Conservation (phyloP, 2,329 filamentous ascomycete genomes). For the Lachnellula hyalina region DNA sequence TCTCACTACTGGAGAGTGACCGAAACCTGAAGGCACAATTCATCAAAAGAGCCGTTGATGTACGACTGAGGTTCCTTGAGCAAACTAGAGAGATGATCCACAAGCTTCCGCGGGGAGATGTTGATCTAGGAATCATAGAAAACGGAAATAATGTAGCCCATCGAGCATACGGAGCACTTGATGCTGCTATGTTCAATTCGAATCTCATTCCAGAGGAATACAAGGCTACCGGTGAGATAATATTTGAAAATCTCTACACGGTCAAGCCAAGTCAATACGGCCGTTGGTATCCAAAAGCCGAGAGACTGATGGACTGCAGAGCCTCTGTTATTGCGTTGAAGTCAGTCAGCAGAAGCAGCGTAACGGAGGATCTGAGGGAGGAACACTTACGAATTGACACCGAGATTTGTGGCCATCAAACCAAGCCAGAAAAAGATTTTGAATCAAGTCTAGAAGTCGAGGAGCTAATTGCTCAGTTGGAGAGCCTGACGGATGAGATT, state of each 20-base stretch:
- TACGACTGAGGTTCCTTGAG: slow-evolving; percentile 1
- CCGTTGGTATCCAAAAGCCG: neutral
- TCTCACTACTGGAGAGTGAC: neutral
- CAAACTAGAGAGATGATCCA: neutral
- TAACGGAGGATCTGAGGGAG: neutral
- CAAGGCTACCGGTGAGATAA: neutral
- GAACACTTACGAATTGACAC: neutral
- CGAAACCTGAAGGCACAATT: neutral
- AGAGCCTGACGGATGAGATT: neutral
- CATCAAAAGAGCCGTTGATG: neutral
- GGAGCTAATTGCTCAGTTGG: neutral
- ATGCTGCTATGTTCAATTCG: slow-evolving; percentile 5
- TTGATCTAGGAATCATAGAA: slow-evolving; percentile 1
- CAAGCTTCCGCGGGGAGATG: neutral
- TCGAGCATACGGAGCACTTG: slow-evolving; percentile 2
- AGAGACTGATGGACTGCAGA: slow-evolving; percentile 1
- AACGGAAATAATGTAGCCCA: slow-evolving; percentile 7
- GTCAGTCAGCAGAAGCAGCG: neutral
- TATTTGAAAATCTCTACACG: neutral
- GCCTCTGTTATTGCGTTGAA: slow-evolving; percentile 3
- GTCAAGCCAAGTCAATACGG: neutral
- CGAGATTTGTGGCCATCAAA: too few relatives aligned
- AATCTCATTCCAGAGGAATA: neutral
- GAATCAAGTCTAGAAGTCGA: neutral
- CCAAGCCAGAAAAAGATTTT: neutral